Percentiles rank a stretch among this genome's conserved stretches.
phyloP scores from a whole-genome alignment of 2,329 filamentous ascomycete species.

The Verticillium longisporum region DNA sequence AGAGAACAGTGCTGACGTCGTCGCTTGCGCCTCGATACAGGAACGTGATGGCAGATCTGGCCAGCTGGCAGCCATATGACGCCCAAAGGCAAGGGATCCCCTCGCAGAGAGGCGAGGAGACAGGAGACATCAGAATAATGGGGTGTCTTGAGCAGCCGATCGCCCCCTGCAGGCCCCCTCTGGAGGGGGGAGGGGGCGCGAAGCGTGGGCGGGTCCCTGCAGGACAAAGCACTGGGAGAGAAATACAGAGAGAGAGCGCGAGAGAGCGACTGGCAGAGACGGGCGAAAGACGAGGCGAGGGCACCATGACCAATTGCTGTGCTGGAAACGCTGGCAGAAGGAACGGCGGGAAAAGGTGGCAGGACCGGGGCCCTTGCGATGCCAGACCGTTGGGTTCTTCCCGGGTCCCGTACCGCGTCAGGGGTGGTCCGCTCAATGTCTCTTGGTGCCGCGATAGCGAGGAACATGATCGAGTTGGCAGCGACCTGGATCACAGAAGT shows the following conservation, averaged over 20 bases:
- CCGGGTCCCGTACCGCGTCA: background rate
- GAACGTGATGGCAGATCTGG: background rate
- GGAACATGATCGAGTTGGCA: background rate
- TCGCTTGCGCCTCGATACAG: background rate
- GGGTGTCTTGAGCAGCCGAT: background rate
- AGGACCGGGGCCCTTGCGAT: background rate
- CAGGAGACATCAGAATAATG: background rate
- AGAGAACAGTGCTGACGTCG: background rate
- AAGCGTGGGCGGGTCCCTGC: background rate
- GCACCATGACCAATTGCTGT: background rate
- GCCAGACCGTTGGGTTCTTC: slow-evolving; percentile 2
- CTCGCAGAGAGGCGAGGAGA: background rate
- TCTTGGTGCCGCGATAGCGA: background rate
- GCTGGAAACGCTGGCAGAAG: background rate
- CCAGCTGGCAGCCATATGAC: background rate
- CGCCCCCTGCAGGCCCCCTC: background rate
- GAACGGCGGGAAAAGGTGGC: background rate
- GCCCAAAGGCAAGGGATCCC: background rate
- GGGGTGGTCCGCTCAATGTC: background rate
- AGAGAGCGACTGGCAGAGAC: too few species aligned
- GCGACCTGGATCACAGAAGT: background rate
- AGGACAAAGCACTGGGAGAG: background rate
- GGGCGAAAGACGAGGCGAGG: background rate
- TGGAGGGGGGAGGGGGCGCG: background rate
- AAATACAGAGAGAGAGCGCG: too few species aligned